A percentile compares a stretch with the other conserved stretches of the same genome.
Conservation (phyloP, 768 basidiomycete species). For the Trametes coccinea region DNA sequence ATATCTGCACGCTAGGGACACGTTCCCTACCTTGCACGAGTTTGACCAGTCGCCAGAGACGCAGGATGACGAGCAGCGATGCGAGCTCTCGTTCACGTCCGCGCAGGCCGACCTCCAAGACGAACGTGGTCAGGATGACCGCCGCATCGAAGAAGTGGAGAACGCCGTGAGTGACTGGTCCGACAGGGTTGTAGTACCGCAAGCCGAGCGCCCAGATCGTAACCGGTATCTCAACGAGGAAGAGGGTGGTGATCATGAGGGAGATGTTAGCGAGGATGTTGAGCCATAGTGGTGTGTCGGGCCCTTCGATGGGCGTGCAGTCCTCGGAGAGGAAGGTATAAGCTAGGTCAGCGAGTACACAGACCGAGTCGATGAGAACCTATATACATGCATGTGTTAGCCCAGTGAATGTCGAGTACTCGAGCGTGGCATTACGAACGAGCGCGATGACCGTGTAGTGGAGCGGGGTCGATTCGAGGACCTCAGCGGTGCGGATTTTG, state of each 20-base stretch:
- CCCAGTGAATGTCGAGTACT: conserved; percentile 22
- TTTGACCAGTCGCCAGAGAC: conserved; percentile 81
- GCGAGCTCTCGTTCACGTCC: conserved; percentile 73
- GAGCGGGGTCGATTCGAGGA: conserved; percentile 53
- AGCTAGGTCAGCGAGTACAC: conserved; percentile 71
- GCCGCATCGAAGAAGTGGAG: conserved; percentile 77
- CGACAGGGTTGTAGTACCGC: conserved; percentile 63
- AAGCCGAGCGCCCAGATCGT: conserved; percentile 65
- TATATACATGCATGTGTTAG: conserved; percentile 22
- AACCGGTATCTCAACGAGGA: conserved; percentile 77
- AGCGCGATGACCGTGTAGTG: conserved; percentile 60
- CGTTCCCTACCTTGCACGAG: conserved; percentile 54
- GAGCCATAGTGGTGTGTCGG: conserved; percentile 60
- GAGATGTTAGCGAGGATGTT: conserved; percentile 62
- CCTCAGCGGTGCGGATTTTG: conserved; percentile 37
- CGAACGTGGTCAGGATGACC: conserved; percentile 72
- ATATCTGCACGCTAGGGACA: background rate
- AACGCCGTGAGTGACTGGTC: conserved; percentile 49
- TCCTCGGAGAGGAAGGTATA: conserved; percentile 62
- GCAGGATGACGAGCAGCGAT: conserved; percentile 67
- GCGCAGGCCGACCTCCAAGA: conserved; percentile 66
- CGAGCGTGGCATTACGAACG: conserved; percentile 40
- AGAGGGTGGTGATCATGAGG: conserved; percentile 66
- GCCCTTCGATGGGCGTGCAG: conserved; percentile 45
- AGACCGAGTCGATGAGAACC: conserved; percentile 65